Percentiles rank a stretch among this genome's conserved stretches.
Conservation (phyloP, 345 rosid species). For the Hevea brasiliensis region DNA sequence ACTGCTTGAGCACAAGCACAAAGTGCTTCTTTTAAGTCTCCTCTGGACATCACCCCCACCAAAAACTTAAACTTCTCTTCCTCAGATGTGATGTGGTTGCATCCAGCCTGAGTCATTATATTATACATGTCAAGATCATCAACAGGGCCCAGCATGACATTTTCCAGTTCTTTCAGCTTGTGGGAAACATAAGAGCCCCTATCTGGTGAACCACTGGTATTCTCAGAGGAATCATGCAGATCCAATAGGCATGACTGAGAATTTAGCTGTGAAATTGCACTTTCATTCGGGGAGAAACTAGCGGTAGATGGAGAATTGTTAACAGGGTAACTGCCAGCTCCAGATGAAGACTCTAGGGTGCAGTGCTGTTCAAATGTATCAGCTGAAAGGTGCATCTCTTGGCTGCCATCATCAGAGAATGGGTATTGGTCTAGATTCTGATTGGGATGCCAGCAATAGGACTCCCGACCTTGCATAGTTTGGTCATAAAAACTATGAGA, state of each 20-base stretch:
- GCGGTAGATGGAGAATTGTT: conserved; percentile 57
- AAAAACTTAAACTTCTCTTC: conserved; percentile 40
- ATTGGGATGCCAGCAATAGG: conserved; percentile 42
- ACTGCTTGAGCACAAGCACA: conserved; percentile 77
- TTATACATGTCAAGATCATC: conserved; percentile 32
- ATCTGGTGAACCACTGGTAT: conserved; percentile 49
- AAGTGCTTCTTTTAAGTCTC: conserved; percentile 73
- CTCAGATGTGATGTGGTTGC: conserved; percentile 32
- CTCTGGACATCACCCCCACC: conserved; percentile 58
- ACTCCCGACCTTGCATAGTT: conserved; percentile 33
- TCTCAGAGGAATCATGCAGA: conserved; percentile 51
- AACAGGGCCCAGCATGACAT: conserved; percentile 65
- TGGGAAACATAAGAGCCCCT: conserved; percentile 54
- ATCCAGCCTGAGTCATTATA: conserved; percentile 15
- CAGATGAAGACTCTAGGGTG: conserved; percentile 61
- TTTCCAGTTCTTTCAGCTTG: conserved; percentile 75
- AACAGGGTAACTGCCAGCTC: conserved; percentile 33
- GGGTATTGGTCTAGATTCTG: conserved; percentile 28
- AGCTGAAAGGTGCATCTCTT: conserved; percentile 36
- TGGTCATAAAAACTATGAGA: conserved; percentile 39
- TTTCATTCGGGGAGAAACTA: conserved; percentile 57
- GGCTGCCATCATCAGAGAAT: conserved; percentile 43
- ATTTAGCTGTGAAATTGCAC: conserved; percentile 46
- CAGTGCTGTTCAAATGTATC: conserved; percentile 50
- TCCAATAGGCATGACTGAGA: conserved; percentile 42